Evolutionary conservation across 2,329 filamentous ascomycete genomes (phyloP).

Genomic region (Dichotomopilus funicola): DNA sequence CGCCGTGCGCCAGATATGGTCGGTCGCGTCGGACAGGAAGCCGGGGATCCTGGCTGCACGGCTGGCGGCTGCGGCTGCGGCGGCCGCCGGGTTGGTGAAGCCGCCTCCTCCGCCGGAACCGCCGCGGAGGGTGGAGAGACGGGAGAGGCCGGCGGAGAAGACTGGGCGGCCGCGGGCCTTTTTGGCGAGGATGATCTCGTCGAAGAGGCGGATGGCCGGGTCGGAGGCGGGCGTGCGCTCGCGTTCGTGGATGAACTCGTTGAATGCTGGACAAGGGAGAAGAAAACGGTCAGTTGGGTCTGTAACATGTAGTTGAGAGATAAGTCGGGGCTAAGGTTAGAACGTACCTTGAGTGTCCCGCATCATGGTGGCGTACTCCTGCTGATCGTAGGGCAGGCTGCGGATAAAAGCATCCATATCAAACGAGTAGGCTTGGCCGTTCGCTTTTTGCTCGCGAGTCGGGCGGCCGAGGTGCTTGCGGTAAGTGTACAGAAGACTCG

Average conservation of each 20-base stretch:
- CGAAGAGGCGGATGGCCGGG: constrained; percentile 67
- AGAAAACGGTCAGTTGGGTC: constrained; percentile 1
- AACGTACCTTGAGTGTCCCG: constrained; percentile 58
- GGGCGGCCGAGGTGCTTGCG: constrained; percentile 56
- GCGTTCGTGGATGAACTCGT: constrained; percentile 78
- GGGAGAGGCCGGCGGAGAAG: constrained; percentile 58
- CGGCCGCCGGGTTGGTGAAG: constrained; percentile 24
- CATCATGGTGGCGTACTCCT: constrained; percentile 58
- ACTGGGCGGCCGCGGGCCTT: constrained; percentile 58
- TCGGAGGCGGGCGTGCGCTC: constrained; percentile 59
- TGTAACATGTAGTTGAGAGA: too few species aligned
- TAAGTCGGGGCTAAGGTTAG: neutral
- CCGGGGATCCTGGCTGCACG: constrained; percentile 40
- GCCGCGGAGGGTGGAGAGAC: constrained; percentile 53
- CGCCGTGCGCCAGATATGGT: constrained; percentile 72
- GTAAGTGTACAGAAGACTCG: constrained; percentile 61
- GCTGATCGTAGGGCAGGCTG: constrained; percentile 59
- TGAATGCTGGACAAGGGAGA: constrained; percentile 49
- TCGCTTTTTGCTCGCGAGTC: constrained; percentile 52
- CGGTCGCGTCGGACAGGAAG: constrained; percentile 65
- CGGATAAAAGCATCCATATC: constrained; percentile 60
- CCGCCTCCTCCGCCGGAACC: constrained; percentile 29
- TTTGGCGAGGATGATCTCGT: constrained; percentile 79
- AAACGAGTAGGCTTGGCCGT: constrained; percentile 55
- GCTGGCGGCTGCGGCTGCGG: neutral